Evolutionary conservation across 768 basidiomycete genomes (phyloP).

Genomic region (Suillus cothurnatus): DNA sequence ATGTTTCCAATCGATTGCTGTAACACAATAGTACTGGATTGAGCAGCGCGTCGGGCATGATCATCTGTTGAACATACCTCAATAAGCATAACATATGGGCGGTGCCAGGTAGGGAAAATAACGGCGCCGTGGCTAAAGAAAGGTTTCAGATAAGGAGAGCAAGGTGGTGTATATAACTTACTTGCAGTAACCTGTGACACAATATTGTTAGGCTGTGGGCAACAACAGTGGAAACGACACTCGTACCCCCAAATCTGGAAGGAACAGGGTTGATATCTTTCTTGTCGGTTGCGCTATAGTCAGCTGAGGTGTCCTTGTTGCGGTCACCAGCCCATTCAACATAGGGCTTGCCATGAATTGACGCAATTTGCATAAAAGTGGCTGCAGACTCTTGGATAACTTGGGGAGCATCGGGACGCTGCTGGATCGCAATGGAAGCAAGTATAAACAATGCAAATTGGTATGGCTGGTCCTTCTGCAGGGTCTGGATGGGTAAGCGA

Average conservation of each 20-base stretch:
- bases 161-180: slow-evolving; percentile 11
- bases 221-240: not conserved
- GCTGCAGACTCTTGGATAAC: slow-evolving; percentile 10
- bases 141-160: not conserved
- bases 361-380: slow-evolving; percentile 26
- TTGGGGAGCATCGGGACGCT: slow-evolving; percentile 2
- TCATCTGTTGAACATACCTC: slow-evolving; percentile 18
- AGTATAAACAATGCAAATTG: slow-evolving; percentile 32
- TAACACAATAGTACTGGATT: not conserved
- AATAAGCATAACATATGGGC: slow-evolving; percentile 30
- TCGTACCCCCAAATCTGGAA: slow-evolving; percentile 28
- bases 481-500: slow-evolving; percentile 26
- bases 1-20: slow-evolving; percentile 32
- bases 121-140: slow-evolving; percentile 22
- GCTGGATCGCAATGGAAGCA: slow-evolving; percentile 19
- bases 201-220: not conserved
- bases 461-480: slow-evolving; percentile 20
- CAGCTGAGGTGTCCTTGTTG: slow-evolving; percentile 16
- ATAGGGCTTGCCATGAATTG: slow-evolving; percentile 29
- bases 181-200: slow-evolving; percentile 29
- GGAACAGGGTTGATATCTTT: slow-evolving; percentile 30
- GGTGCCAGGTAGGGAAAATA: slow-evolving; percentile 29
- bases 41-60: not conserved
- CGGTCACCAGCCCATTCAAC: slow-evolving; percentile 26
- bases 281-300: slow-evolving; percentile 23